Percentiles rank a stretch among this genome's conserved stretches.
Evolutionary conservation across 2,329 filamentous ascomycete species (phyloP).

Genomic region (Alternaria sp.): DNA sequence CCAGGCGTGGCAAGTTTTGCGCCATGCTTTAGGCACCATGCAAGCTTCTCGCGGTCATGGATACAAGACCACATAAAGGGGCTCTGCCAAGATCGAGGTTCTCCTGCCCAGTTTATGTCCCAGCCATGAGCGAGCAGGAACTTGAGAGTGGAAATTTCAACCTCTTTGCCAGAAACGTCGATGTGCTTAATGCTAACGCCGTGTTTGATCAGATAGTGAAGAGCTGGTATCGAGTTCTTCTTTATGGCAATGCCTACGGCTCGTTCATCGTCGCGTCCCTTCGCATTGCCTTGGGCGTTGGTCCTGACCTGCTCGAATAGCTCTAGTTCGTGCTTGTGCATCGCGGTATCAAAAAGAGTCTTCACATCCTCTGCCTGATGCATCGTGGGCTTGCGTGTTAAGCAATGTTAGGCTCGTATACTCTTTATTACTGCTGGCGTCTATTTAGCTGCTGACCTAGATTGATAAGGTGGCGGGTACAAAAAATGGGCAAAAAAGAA

Average conservation of each 20-base stretch:
- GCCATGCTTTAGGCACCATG: neutral
- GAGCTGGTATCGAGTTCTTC: neutral
- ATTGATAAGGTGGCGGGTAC: neutral
- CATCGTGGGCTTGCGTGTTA: neutral
- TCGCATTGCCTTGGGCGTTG: neutral
- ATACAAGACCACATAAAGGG: neutral
- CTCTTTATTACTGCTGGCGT: neutral
- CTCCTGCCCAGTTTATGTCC: neutral
- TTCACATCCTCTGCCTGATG: neutral
- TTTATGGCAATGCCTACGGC: neutral
- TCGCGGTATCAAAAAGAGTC: neutral
- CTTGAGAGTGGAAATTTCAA: neutral
- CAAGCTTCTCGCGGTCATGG: neutral
- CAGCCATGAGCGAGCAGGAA: neutral
- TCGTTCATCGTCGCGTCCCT: neutral
- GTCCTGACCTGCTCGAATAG: neutral
- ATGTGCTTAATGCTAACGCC: neutral
- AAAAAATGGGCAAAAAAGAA: neutral
- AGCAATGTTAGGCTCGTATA: neutral
- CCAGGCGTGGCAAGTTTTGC: neutral
- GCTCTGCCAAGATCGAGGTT: neutral
- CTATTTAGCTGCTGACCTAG: neutral
- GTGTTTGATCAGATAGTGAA: neutral
- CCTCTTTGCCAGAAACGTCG: neutral
- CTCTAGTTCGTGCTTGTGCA: neutral